Base-by-base conservation (phyloP, 306 rosid genomes). In the Potentilla sterilis region DNA sequence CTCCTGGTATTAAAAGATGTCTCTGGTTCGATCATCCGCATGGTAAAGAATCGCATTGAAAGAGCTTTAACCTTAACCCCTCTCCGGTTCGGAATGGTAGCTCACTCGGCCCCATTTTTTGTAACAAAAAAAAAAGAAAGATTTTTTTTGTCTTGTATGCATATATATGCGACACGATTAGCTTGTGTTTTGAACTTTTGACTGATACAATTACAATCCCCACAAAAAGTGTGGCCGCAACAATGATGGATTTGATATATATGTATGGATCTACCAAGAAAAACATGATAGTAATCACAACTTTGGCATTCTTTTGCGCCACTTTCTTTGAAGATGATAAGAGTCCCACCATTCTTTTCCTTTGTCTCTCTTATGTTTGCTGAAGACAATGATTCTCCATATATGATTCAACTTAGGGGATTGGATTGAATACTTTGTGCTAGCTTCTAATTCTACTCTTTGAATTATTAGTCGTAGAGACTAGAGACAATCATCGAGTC, bases 251-350 rank as follows among this genome's bases (percentile, higher is more conserved):
- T 69, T 28, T 2, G 13, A 11, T 43, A 1, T 47, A 49, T 49
- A 15, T 13, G 55, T 49, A 15, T 13, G 55, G 24, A 19, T 35
- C 54, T 22, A 51, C 52, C 48, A 67, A 69, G 49, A 69, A 74
- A 51, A 75, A 62, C 77, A 76, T 76, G 38, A 62, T 47, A 62
- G 67, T 66, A 64, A 81, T 81, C 63, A 54, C 63, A 54, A 72
- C 74, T 76, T 64, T 62, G 65, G 63, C 67, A 62, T 51, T 48
- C 46, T 70, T 48, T 64, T 62, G 63, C 64, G 59, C 67, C 73
- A 43, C 80, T 70, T 9, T 43, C 15, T 81, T 81, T 81, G 52
- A 62, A 54, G 51, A 70, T 32, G 9, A 22, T 63, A 32, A 35
- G 49, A 16, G 43, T 22, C 81, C 81, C 72, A 77, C 74, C 78